These are phyloP conservation scores for Phytopythium oedochilum DNA, from an alignment of 352 stramenopile species.

Conservation along the genomic window DNA sequence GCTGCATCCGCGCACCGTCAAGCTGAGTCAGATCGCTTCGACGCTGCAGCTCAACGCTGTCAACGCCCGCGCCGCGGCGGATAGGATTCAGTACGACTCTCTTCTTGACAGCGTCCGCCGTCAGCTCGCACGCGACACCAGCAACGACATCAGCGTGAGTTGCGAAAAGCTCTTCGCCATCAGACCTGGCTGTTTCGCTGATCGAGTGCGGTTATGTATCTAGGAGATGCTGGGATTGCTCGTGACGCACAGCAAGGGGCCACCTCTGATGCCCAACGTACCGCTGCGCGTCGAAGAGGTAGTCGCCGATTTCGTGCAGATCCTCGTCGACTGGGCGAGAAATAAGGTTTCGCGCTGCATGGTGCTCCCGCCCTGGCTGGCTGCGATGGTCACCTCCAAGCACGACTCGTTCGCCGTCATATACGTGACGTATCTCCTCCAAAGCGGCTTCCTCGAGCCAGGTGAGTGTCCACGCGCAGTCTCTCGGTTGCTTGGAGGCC, in stretches of 20 bases:
- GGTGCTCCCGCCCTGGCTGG: conserved; percentile 26
- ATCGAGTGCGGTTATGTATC: neutral
- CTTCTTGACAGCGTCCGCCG: conserved; percentile 21
- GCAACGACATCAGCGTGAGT: conserved; percentile 22
- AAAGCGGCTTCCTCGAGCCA: conserved; percentile 29
- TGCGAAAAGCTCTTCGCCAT: neutral
- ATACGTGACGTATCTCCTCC: conserved; percentile 27
- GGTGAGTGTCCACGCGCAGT: conserved; percentile 12
- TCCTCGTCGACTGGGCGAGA: conserved; percentile 19
- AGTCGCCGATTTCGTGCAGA: conserved; percentile 18
- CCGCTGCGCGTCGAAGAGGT: conserved; percentile 19
- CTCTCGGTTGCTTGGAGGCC: neutral
- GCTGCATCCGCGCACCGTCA: conserved; percentile 30
- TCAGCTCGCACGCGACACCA: conserved; percentile 15
- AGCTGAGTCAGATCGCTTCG: conserved; percentile 28
- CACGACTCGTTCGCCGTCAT: conserved; percentile 9
- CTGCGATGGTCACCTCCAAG: conserved; percentile 20
- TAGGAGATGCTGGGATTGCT: conserved; percentile 35
- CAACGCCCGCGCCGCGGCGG: conserved; percentile 18
- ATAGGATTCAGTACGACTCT: conserved; percentile 15
- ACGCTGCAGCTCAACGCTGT: conserved; percentile 37
- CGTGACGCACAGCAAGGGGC: conserved; percentile 30
- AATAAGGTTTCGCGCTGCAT: conserved; percentile 20
- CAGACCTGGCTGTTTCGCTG: neutral
- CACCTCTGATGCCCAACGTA: conserved; percentile 8